Percentiles rank a stretch among this genome's conserved stretches.
phyloP scores from a whole-genome alignment of 2,329 filamentous ascomycete genomes.

The Aspergillus brunneoviolaceus region DNA sequence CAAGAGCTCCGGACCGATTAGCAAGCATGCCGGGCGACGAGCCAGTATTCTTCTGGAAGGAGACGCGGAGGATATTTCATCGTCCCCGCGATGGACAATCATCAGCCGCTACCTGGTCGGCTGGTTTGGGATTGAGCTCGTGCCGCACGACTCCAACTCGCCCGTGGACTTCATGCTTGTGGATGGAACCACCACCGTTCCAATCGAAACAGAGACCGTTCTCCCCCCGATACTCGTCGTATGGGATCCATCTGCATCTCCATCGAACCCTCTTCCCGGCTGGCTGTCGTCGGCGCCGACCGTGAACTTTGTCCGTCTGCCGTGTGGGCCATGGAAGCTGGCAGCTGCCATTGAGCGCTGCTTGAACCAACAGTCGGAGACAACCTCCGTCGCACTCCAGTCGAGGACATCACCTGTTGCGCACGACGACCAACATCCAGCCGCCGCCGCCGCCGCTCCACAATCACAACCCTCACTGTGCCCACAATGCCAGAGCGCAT shows the following conservation, averaged over 20 bases:
- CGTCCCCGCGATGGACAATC: constrained; percentile 26
- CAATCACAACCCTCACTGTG: not conserved
- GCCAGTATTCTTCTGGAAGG: constrained; percentile 30
- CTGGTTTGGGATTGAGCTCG: constrained; percentile 39
- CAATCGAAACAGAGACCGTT: constrained; percentile 3
- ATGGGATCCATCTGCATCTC: constrained; percentile 30
- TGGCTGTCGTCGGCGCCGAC: constrained; percentile 33
- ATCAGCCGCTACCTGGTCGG: constrained; percentile 35
- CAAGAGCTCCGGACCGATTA: not conserved
- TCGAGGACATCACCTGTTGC: not conserved
- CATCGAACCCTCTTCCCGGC: constrained; percentile 33
- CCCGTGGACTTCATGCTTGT: constrained; percentile 38
- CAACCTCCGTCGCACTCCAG: constrained; percentile 3
- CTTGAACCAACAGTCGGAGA: constrained; percentile 19
- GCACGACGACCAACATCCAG: not conserved
- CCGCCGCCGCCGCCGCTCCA: not conserved
- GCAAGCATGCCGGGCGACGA: constrained; percentile 22
- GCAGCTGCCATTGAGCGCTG: constrained; percentile 37
- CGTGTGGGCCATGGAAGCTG: constrained; percentile 44
- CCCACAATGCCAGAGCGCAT: not conserved
- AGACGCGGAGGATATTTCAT: constrained; percentile 16
- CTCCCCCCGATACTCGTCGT: constrained; percentile 38
- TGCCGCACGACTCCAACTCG: constrained; percentile 25
- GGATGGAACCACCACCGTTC: constrained; percentile 24
- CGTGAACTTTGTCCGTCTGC: constrained; percentile 42